Evolutionary conservation across 768 basidiomycete species (phyloP).

Genomic region (Floccularia luteovirens): DNA sequence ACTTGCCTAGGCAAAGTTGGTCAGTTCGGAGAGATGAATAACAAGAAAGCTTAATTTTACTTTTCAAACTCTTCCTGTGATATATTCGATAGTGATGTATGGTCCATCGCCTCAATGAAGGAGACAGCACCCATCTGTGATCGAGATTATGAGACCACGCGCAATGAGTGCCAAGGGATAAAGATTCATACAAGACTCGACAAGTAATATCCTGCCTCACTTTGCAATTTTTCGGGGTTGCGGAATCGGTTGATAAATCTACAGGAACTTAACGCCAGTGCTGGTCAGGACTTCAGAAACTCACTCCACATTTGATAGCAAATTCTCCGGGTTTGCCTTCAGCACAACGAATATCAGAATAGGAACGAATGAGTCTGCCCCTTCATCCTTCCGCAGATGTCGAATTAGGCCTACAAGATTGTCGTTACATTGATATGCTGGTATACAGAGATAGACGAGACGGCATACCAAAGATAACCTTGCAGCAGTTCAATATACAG

Average conservation of each 20-base stretch:
- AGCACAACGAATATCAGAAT: constrained; percentile 91
- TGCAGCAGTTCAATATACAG: constrained; percentile 95
- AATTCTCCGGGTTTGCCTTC: constrained; percentile 87
- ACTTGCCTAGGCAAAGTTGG: constrained; percentile 31
- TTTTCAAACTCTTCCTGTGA: constrained; percentile 89
- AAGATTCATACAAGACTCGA: constrained; percentile 72
- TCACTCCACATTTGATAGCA: constrained; percentile 94
- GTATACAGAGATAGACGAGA: constrained; percentile 6
- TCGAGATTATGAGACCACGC: not conserved
- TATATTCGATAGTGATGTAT: constrained; percentile 89
- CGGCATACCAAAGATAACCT: constrained; percentile 91
- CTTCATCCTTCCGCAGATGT: constrained; percentile 76
- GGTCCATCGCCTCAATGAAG: constrained; percentile 98
- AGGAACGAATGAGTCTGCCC: constrained; percentile 93
- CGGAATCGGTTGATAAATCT: constrained; percentile 97
- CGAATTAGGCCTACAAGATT: constrained; percentile 70
- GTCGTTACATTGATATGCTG: constrained; percentile 1
- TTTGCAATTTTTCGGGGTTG: constrained; percentile 81
- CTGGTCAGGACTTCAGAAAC: constrained; percentile 14
- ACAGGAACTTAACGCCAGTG: not conserved
- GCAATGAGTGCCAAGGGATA: not conserved
- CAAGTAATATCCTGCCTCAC: constrained; percentile 95
- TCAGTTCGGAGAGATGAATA: not conserved
- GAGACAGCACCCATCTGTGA: constrained; percentile 89
- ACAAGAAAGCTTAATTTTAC: constrained; percentile 23